Conservation (phyloP, 495 filamentous ascomycete genomes). For the Penicillium psychrofluorescens region DNA sequence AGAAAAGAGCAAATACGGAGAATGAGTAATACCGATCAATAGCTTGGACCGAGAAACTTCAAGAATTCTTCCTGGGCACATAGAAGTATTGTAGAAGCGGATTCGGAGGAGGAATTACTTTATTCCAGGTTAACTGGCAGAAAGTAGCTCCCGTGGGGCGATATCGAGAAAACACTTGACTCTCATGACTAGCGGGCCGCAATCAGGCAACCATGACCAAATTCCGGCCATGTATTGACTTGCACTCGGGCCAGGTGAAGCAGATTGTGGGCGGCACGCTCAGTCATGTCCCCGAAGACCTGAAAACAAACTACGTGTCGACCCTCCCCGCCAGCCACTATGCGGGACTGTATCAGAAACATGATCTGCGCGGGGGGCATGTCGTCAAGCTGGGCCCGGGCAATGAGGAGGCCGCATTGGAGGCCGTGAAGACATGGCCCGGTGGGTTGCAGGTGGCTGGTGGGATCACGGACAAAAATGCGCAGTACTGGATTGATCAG, state of each 20-base stretch:
- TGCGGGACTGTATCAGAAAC: slow-evolving; percentile 66
- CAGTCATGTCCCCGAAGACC: slow-evolving; percentile 50
- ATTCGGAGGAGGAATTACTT: too few relatives aligned
- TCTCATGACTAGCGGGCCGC: too few relatives aligned
- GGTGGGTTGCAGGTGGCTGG: slow-evolving; percentile 78
- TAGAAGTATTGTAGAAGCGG: too few relatives aligned
- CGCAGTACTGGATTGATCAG: slow-evolving; percentile 72
- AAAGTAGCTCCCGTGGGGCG: too few relatives aligned
- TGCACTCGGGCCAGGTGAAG: slow-evolving; percentile 92
- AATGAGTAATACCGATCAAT: too few relatives aligned
- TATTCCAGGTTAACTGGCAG: too few relatives aligned
- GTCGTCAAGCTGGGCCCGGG: slow-evolving; percentile 93
- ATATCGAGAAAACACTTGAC: too few relatives aligned
- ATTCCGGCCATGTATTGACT: slow-evolving; percentile 94
- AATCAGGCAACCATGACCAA: slow-evolving; percentile 62
- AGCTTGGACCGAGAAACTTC: too few relatives aligned
- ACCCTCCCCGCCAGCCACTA: slow-evolving; percentile 73
- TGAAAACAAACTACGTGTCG: slow-evolving; percentile 90
- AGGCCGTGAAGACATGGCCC: slow-evolving; percentile 72
- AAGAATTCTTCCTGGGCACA: too few relatives aligned
- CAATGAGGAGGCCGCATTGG: slow-evolving; percentile 71
- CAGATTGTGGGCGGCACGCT: slow-evolving; percentile 96
- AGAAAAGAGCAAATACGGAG: too few relatives aligned
- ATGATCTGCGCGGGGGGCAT: slow-evolving; percentile 71
- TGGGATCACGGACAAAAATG: slow-evolving; percentile 81